Evolutionary conservation across 352 stramenopile genomes (phyloP), one percentile per base, ranked within the genome.

Genomic region (Lagenidium sp.): DNA sequence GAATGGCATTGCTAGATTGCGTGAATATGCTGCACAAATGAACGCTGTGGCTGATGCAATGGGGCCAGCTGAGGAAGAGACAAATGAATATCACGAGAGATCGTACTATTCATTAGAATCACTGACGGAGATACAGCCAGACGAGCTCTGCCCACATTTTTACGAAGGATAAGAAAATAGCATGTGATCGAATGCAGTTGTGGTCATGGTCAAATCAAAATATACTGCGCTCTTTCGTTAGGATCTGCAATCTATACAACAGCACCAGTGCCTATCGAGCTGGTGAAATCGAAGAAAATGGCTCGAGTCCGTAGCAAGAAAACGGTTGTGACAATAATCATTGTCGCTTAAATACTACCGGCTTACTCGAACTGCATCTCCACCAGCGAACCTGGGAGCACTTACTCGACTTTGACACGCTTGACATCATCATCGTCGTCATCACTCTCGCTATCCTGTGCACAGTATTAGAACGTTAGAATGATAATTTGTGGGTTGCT

Each of bases 371-470:
- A n/a, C n/a, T n/a, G n/a, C n/a, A n/a, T n/a, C n/a, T n/a, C n/a
- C n/a, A n/a, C n/a, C n/a, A n/a, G n/a, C n/a, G n/a, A n/a, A n/a
- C n/a, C n/a, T n/a, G n/a, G n/a, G n/a, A n/a, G n/a, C 23, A 15
- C 22, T 74, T 58, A 82, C 32, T 76, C 63, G 19, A 53, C 76
- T 36, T 76, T 75, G 49, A 81, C 62, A 8, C 72, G 66, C 47
- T 85, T 85, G 39, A 82, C 54, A 59, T 85, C 72, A 42, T 85
- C 72, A 24, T 82, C 72, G 55, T 74, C 77, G 55, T 82, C 72
- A 35, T 85, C 72, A 22, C 69, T 67, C 46, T 82, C 41, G 44
- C 65, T 41, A 40, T 13, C 36, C 6, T 51, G 30, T 32, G 47
- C 40, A 47, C 25, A 56, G 6, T 2, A 18, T 41, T 30, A 31